Conservation (phyloP, 495 filamentous ascomycete genomes). For the Xylaria cubensis region DNA sequence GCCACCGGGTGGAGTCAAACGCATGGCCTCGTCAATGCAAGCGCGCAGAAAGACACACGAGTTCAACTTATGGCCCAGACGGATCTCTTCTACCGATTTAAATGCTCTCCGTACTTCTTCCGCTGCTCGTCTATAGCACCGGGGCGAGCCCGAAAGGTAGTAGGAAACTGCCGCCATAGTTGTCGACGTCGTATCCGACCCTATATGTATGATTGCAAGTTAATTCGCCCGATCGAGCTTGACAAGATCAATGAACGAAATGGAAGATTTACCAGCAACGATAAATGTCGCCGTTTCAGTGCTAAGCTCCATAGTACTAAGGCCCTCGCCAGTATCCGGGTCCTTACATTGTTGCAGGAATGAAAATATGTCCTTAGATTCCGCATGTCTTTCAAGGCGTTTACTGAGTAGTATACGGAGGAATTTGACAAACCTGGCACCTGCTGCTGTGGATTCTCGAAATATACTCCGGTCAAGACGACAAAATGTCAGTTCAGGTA, state of each 20-base stretch:
- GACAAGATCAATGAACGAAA: background rate
- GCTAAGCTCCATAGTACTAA: conserved; percentile 3
- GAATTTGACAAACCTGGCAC: background rate
- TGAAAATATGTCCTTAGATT: conserved; percentile 1
- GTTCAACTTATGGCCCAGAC: background rate
- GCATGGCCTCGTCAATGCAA: conserved; percentile 7
- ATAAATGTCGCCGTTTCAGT: conserved; percentile 9
- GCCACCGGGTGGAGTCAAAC: background rate
- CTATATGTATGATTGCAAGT: background rate
- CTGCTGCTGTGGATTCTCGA: background rate
- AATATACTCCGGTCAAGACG: conserved; percentile 1
- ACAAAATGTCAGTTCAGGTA: background rate
- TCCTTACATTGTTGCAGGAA: conserved; percentile 12
- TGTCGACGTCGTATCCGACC: background rate
- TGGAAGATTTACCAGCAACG: background rate
- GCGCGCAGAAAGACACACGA: conserved; percentile 5
- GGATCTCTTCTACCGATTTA: background rate
- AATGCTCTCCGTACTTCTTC: background rate
- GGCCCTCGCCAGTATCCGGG: background rate
- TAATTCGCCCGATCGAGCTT: background rate
- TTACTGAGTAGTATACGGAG: background rate
- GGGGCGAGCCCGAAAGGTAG: background rate
- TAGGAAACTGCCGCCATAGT: background rate
- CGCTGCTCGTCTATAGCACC: background rate
- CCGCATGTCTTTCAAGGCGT: background rate